phyloP scores from a whole-genome alignment of 2,329 filamentous ascomycete genomes.

The Venturia aucupariae region DNA sequence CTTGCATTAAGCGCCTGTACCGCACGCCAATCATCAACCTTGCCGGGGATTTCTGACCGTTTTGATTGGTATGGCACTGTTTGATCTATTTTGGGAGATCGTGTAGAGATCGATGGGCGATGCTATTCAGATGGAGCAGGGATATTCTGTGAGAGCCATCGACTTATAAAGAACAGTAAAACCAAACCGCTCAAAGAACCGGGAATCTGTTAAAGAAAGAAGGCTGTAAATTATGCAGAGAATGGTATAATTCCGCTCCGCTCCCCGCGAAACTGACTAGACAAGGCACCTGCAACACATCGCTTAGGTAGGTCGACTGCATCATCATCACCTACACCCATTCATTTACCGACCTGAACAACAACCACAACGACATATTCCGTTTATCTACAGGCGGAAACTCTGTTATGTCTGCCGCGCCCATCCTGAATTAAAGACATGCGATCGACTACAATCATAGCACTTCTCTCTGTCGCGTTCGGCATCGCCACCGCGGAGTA shows the following conservation, averaged over 20 bases:
- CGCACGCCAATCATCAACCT: background rate
- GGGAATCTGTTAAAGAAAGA: background rate
- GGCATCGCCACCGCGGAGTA: background rate
- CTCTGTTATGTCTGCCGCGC: background rate
- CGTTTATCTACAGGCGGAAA: background rate
- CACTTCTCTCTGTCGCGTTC: background rate
- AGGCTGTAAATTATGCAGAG: background rate
- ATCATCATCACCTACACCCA: background rate
- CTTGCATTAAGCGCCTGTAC: background rate
- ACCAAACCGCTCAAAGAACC: background rate
- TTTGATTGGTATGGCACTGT: background rate
- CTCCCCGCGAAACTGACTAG: background rate
- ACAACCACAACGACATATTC: background rate
- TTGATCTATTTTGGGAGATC: background rate
- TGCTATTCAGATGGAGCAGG: background rate
- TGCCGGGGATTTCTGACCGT: background rate
- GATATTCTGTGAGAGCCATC: background rate
- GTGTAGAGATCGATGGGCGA: background rate
- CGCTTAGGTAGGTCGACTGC: background rate
- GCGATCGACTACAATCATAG: constrained; percentile 2
- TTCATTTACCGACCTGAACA: background rate
- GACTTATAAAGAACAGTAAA: background rate
- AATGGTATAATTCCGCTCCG: background rate
- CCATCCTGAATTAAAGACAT: background rate
- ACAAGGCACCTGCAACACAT: background rate